phyloP scores from a whole-genome alignment of 1,284 basidiomycete genomes.

The Termitomyces sp. region DNA sequence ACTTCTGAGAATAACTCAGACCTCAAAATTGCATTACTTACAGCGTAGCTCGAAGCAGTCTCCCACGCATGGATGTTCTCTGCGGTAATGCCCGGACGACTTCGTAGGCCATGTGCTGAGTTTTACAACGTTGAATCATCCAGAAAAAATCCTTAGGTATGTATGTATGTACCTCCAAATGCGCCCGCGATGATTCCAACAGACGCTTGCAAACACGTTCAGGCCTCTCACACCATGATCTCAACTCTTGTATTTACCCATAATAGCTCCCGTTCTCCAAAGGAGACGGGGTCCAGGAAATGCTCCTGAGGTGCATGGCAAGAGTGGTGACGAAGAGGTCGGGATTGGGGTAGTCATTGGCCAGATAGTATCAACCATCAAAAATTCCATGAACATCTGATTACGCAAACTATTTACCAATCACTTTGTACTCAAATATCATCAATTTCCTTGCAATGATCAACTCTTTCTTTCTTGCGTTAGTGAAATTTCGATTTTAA shows the following conservation, averaged over 20 bases:
- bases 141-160: neutral
- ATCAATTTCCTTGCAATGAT: slow-evolving; percentile 2
- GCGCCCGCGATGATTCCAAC: slow-evolving; percentile 62
- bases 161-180: slow-evolving; percentile 46
- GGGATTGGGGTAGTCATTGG: neutral
- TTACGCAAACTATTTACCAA: slow-evolving; percentile 8
- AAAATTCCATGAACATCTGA: neutral
- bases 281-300: slow-evolving; percentile 24
- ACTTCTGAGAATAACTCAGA: neutral
- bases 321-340: slow-evolving; percentile 21
- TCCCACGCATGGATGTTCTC: slow-evolving; percentile 57
- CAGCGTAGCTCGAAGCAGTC: slow-evolving; percentile 61
- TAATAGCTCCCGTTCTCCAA: slow-evolving; percentile 38
- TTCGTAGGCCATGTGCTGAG: slow-evolving; percentile 54
- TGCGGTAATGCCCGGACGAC: slow-evolving; percentile 42
- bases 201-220: slow-evolving; percentile 35
- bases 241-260: slow-evolving; percentile 21
- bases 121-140: neutral
- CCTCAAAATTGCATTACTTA: slow-evolving; percentile 40
- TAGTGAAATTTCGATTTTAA: neutral
- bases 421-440: slow-evolving; percentile 8
- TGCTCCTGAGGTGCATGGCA: slow-evolving; percentile 16
- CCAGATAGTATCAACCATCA: neutral
- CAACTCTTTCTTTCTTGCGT: neutral
- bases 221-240: neutral